Conservation (phyloP, 2,329 filamentous ascomycete genomes). For the Aspergillus floridensis region DNA sequence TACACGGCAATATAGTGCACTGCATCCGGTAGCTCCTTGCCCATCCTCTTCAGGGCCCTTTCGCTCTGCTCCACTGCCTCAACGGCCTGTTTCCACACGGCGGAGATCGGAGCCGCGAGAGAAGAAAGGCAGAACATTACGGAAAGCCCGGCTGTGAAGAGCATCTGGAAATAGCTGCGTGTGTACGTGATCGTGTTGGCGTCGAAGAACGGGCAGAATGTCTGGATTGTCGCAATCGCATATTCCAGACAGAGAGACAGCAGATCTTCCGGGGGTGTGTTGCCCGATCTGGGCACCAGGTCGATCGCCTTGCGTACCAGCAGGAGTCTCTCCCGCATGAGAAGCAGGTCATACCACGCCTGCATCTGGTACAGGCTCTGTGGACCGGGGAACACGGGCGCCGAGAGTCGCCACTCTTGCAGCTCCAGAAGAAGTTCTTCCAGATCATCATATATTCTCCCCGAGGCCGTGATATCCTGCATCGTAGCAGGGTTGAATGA, state of each 20-base stretch:
- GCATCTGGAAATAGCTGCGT: conserved; percentile 50
- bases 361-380: conserved; percentile 44
- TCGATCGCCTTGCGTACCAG: conserved; percentile 44
- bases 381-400: conserved; percentile 34
- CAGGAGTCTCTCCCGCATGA: conserved; percentile 41
- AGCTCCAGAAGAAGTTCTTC: conserved; percentile 35
- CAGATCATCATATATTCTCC: conserved; percentile 20
- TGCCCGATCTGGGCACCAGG: conserved; percentile 35
- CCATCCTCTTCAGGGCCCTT: conserved; percentile 15
- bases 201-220: conserved; percentile 40
- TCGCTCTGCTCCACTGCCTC: conserved; percentile 15
- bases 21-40: conserved; percentile 18
- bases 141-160: conserved; percentile 47
- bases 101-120: conserved; percentile 8
- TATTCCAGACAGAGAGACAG: conserved; percentile 35
- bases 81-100: conserved; percentile 8
- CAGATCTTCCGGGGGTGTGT: conserved; percentile 33
- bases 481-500: background rate
- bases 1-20: conserved; percentile 22
- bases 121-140: conserved; percentile 31
- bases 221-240: conserved; percentile 38
- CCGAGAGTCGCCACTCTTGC: conserved; percentile 34
- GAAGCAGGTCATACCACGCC: conserved; percentile 48
- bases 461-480: conserved; percentile 9
- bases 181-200: conserved; percentile 43